phyloP scores from a whole-genome alignment of 2,329 filamentous ascomycete genomes.

The Beauveria sp. region DNA sequence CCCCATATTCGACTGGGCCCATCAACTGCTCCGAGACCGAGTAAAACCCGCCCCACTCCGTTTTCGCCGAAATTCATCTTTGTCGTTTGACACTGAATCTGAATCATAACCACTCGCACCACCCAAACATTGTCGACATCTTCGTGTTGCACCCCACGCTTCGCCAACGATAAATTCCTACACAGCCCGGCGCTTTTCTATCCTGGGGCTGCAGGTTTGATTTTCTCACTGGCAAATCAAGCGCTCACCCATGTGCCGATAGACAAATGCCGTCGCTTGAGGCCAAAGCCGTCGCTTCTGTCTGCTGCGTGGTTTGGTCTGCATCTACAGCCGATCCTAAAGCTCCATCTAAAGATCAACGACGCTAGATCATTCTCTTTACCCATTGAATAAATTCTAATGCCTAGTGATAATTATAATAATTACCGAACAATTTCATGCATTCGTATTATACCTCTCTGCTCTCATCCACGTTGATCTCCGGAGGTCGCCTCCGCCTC shows the following conservation, averaged over 20 bases:
- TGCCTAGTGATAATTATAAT: neutral
- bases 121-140: too few relatives aligned
- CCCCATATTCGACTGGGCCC: too few relatives aligned
- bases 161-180: too few relatives aligned
- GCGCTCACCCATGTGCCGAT: neutral
- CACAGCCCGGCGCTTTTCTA: too few relatives aligned
- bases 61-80: too few relatives aligned
- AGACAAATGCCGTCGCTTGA: neutral
- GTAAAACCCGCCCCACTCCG: too few relatives aligned
- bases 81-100: too few relatives aligned
- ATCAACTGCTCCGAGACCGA: too few relatives aligned
- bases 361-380: neutral
- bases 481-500: neutral
- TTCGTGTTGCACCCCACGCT: too few relatives aligned
- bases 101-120: too few relatives aligned
- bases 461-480: neutral
- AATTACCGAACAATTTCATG: neutral
- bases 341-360: neutral
- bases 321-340: neutral
- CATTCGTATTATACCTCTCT: neutral
- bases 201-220: too few relatives aligned
- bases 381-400: neutral
- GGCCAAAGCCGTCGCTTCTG: neutral
- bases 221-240: too few relatives aligned
- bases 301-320: neutral